Evolutionary conservation across 768 basidiomycete genomes (phyloP).

Genomic region (Clathrus columnatus): DNA sequence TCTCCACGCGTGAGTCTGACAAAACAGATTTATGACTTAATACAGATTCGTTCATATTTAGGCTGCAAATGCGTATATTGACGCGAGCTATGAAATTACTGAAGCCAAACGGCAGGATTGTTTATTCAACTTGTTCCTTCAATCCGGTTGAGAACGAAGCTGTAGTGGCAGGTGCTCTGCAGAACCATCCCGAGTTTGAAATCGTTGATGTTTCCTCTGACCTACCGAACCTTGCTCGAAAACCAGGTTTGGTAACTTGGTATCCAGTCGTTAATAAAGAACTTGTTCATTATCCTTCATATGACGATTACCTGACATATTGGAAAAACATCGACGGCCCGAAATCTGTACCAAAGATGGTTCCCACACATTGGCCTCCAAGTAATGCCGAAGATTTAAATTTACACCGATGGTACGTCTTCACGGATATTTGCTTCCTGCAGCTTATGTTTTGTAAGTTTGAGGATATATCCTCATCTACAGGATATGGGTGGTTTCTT

Average conservation of each 20-base stretch:
- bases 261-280: constrained; percentile 50
- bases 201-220: constrained; percentile 70
- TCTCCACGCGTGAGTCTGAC: constrained; percentile 62
- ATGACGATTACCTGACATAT: constrained; percentile 2
- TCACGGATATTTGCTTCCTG: background rate
- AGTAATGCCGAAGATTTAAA: constrained; percentile 48
- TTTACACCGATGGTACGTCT: constrained; percentile 62
- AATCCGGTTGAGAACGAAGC: constrained; percentile 98
- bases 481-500: constrained; percentile 98
- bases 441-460: constrained; percentile 30
- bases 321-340: constrained; percentile 5
- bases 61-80: constrained; percentile 87
- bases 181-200: constrained; percentile 60
- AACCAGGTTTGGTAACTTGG: constrained; percentile 75
- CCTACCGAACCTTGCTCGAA: constrained; percentile 62
- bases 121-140: constrained; percentile 96
- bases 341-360: constrained; percentile 40
- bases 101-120: constrained; percentile 77
- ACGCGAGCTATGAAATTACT: constrained; percentile 89
- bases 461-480: constrained; percentile 89
- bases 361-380: constrained; percentile 73
- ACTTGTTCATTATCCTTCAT: background rate
- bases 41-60: constrained; percentile 24
- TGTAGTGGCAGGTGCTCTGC: constrained; percentile 79
- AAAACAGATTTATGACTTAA: background rate